Conservation (phyloP, 2,329 filamentous ascomycete genomes). For the Penicillium nordicum region DNA sequence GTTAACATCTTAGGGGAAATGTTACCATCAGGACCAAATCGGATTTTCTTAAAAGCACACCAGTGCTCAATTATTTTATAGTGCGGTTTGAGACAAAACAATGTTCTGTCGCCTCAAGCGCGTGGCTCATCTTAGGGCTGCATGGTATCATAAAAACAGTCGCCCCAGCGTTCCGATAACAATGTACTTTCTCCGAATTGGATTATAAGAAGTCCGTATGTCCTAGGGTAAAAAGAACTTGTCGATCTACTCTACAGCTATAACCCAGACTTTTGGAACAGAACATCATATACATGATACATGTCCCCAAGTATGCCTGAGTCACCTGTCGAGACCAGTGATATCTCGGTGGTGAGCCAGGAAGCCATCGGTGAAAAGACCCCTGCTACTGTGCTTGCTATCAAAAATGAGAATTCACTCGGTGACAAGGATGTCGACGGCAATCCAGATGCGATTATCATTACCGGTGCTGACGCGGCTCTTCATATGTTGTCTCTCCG, state of each 20-base stretch:
- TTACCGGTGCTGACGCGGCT: slow-evolving; percentile 53
- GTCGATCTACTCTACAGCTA: not conserved
- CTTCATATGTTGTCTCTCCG: slow-evolving; percentile 50
- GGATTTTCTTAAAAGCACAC: not conserved
- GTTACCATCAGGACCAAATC: not conserved
- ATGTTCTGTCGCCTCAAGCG: too few relatives aligned
- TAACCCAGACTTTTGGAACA: not conserved
- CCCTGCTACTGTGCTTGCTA: not conserved
- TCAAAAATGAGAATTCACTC: not conserved
- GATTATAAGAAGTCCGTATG: not conserved
- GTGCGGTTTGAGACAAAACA: not conserved
- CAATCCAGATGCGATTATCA: slow-evolving; percentile 44
- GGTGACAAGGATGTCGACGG: not conserved
- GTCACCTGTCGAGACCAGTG: not conserved
- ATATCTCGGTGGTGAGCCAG: not conserved
- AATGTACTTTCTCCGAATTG: not conserved
- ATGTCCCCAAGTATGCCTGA: not conserved
- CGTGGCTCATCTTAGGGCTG: not conserved
- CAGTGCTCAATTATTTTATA: not conserved
- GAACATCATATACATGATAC: not conserved
- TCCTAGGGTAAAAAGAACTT: not conserved
- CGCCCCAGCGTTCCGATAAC: not conserved
- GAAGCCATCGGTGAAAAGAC: not conserved
- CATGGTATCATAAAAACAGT: not conserved
- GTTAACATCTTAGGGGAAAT: slow-evolving; percentile 1